These are phyloP conservation scores for Plasmodium inui DNA, from an alignment of 169 alveolate genomes.

Conservation along the genomic window DNA sequence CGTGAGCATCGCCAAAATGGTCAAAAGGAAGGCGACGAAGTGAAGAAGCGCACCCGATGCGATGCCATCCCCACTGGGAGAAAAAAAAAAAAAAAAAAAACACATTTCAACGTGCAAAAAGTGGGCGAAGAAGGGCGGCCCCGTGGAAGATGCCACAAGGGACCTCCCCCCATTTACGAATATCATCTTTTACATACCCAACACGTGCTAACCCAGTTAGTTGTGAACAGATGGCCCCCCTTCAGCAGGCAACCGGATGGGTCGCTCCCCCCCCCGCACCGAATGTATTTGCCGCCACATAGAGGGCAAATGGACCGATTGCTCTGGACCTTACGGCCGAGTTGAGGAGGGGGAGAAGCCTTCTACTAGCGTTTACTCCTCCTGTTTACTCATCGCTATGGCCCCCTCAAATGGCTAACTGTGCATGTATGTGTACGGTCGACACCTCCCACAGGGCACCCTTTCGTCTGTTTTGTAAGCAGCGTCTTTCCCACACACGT, in stretches of 20 bases:
- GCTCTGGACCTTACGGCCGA: not conserved
- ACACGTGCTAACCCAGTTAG: not conserved
- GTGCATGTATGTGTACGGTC: not conserved
- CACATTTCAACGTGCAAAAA: not conserved
- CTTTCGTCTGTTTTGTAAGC: not conserved
- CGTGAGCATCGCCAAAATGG: not conserved
- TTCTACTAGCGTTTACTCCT: not conserved
- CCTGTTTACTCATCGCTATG: not conserved
- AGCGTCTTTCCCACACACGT: not conserved
- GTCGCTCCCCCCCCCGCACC: not conserved
- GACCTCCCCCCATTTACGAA: not conserved
- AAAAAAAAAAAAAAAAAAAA: constrained; percentile 19
- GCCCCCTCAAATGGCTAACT: not conserved
- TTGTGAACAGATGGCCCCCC: not conserved
- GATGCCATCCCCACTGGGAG: not conserved
- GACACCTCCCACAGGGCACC: not conserved
- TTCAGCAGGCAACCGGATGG: not conserved
- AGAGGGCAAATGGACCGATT: not conserved
- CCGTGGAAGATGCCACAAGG: not conserved
- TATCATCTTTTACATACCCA: not conserved
- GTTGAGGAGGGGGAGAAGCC: not conserved
- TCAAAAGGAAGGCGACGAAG: not conserved
- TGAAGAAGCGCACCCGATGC: not conserved
- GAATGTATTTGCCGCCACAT: not conserved
- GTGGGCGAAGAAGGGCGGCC: too few species aligned